Evolutionary conservation across 768 basidiomycete genomes (phyloP), one percentile per base, ranked within the genome.

Genomic region (Boletus eberwhitei): DNA sequence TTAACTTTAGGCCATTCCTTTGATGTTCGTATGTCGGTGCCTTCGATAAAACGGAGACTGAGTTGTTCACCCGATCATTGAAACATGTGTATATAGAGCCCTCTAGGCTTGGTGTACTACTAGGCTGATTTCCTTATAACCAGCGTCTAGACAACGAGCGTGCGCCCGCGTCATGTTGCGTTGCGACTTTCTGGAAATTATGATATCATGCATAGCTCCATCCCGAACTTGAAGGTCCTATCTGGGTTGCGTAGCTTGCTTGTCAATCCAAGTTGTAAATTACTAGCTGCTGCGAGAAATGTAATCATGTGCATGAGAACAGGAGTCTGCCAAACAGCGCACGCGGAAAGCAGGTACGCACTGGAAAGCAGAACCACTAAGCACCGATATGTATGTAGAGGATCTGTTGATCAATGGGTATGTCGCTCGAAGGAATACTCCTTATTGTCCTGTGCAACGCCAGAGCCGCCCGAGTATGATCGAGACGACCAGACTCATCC

Each of bases 371-470:
- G 8, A 29, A 8, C 35, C 35, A 17, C 51, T 57, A 48, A 12
- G 31, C 40, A 11, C 48, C 51, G 13, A 57, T 45, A 29, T 57
- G 58, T 1, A 57, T 22, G 4, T 47, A 50, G 1, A 58, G 24
- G 12, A 58, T 58, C 1, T 35, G 48, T 31, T 59, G 52, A 47
- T 58, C 51, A 2, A 21, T 0, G 14, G 51, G 51, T 17, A 47
- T 17, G 2, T 37, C 4, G 26, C 51, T 38, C 21, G 19, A 48
- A 17, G 16, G 48, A 24, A 42, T 11, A 31, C 40, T 44, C 2
- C 4, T 19, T 41, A 52, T 40, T 16, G 57, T 52, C 32, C 8
- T 36, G 11, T 54, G 32, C 36, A 59, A 35, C 3, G 59, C 59
- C 37, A 11, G 29, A 1, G 29, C 29, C 1, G 29, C 29, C 2